A percentile compares a stretch with the other conserved stretches of the same genome.
These are phyloP conservation scores for Brettanomyces anomalus DNA, from an alignment of 805 yeast genomes.

Conservation along the genomic window DNA sequence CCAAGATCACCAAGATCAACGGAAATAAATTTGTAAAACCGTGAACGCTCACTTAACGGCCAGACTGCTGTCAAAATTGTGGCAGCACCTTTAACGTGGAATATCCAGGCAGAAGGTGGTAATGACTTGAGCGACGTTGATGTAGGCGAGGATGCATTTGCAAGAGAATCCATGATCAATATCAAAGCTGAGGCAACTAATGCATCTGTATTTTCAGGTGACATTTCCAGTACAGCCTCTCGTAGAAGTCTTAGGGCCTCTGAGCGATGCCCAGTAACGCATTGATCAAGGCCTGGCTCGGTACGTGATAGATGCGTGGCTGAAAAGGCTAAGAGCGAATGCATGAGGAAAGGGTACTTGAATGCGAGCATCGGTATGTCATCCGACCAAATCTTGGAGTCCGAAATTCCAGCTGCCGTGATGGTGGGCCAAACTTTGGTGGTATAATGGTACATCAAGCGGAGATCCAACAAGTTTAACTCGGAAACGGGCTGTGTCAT, in stretches of 20 bases:
- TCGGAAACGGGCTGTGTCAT: slow-evolving; percentile 12
- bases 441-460: slow-evolving; percentile 81
- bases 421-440: slow-evolving; percentile 79
- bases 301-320: slow-evolving; percentile 85
- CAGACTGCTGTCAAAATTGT: slow-evolving; percentile 94
- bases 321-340: slow-evolving; percentile 79
- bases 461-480: slow-evolving; percentile 66
- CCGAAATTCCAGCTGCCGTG: slow-evolving; percentile 85
- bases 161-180: slow-evolving; percentile 85
- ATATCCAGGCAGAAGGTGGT: slow-evolving; percentile 94
- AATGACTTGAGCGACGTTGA: slow-evolving; percentile 47
- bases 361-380: slow-evolving; percentile 87
- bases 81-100: slow-evolving; percentile 95
- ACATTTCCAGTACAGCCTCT: slow-evolving; percentile 78
- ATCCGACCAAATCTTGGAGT: slow-evolving; percentile 74
- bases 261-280: slow-evolving; percentile 79
- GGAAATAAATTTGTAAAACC: slow-evolving; percentile 64
- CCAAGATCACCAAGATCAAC: slow-evolving; percentile 88
- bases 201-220: slow-evolving; percentile 83
- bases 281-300: slow-evolving; percentile 66
- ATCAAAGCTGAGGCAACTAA: slow-evolving; percentile 86
- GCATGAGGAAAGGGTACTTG: slow-evolving; percentile 85
- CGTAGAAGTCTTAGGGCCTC: slow-evolving; percentile 75
- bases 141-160: slow-evolving; percentile 69
- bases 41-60: slow-evolving; percentile 67